A percentile compares a stretch with the other conserved stretches of the same genome.
Evolutionary conservation across 2,329 filamentous ascomycete genomes (phyloP).

Genomic region (Verticillium longisporum): DNA sequence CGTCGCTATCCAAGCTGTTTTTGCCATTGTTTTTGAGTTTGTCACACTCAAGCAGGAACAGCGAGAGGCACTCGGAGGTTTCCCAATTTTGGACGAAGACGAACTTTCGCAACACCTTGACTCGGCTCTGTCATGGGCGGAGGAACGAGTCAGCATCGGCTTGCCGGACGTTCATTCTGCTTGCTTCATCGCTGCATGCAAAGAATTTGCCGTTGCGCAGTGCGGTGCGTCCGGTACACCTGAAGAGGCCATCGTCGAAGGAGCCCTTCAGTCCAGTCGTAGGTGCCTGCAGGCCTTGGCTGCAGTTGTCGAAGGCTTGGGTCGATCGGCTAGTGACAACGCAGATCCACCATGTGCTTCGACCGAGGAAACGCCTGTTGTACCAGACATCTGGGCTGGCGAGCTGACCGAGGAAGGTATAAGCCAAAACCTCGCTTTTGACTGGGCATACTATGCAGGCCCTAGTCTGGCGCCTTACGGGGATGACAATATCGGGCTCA

Average conservation of each 20-base stretch:
- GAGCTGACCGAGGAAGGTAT: background rate
- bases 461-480: background rate
- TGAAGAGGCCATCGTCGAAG: background rate
- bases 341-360: background rate
- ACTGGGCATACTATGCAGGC: background rate
- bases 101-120: conserved; percentile 23
- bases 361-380: background rate
- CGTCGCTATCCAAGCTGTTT: conserved; percentile 27
- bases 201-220: background rate
- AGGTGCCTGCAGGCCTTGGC: background rate
- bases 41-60: conserved; percentile 35
- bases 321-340: background rate
- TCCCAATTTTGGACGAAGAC: conserved; percentile 19
- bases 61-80: conserved; percentile 19
- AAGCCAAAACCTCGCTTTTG: background rate
- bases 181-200: conserved; percentile 20
- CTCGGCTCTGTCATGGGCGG: conserved; percentile 19
- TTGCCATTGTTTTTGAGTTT: conserved; percentile 37
- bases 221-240: background rate
- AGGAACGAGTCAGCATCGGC: conserved; percentile 27
- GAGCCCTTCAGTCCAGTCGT: background rate
- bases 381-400: background rate
- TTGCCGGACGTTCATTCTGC: conserved; percentile 34
- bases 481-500: background rate
- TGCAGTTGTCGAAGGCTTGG: background rate